A percentile compares a stretch with the other conserved stretches of the same genome.
Evolutionary conservation across 164 flowering plant genomes (phyloP).

Genomic region (Stephania yunnanensis): DNA sequence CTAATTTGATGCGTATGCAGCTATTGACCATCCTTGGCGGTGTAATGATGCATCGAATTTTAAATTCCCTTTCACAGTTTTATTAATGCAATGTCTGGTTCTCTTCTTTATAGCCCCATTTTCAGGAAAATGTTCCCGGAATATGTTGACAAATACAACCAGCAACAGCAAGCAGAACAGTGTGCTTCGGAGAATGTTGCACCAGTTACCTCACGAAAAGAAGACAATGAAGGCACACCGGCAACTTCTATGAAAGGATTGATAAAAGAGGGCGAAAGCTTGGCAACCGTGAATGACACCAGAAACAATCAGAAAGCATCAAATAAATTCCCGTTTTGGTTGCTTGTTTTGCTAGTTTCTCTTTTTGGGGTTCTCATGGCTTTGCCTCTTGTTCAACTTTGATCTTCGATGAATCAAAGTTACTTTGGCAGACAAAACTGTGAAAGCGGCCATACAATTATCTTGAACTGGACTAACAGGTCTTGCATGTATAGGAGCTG

Average conservation of each 20-base stretch:
- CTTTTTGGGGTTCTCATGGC: constrained; percentile 81
- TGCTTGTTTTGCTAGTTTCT: constrained; percentile 58
- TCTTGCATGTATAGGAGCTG: constrained; percentile 9
- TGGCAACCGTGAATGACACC: constrained; percentile 25
- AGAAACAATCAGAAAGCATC: constrained; percentile 41
- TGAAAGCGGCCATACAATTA: background rate
- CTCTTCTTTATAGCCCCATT: constrained; percentile 39
- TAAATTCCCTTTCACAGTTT: no score
- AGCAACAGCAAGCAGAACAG: constrained; percentile 7
- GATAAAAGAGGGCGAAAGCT: constrained; percentile 26
- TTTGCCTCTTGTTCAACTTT: constrained; percentile 77
- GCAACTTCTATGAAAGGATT: constrained; percentile 22
- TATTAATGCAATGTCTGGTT: background rate
- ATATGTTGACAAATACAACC: constrained; percentile 51
- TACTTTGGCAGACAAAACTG: background rate
- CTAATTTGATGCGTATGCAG: background rate
- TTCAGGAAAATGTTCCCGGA: constrained; percentile 91
- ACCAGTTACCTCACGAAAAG: no score
- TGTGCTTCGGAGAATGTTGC: no score
- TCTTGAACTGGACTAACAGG: background rate
- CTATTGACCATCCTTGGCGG: no score
- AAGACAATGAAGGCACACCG: constrained; percentile 9
- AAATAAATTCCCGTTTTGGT: constrained; percentile 60
- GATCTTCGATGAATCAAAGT: constrained; percentile 12
- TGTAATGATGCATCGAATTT: no score